Percentiles rank a stretch among this genome's conserved stretches.
phyloP scores from a whole-genome alignment of 78 protist genomes.

The Chrysochromulina tobinii region DNA sequence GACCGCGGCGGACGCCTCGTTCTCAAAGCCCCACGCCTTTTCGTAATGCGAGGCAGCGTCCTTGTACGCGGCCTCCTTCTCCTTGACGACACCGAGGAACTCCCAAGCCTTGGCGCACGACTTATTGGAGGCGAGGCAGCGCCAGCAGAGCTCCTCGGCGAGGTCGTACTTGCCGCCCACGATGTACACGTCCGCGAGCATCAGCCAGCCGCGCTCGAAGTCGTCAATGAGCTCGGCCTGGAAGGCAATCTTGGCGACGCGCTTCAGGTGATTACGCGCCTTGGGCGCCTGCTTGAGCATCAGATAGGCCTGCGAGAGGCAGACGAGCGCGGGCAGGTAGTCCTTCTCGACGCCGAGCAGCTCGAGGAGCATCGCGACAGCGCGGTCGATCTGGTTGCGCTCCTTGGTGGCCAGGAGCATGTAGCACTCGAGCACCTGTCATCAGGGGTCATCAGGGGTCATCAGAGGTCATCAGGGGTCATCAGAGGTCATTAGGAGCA shows the following conservation, averaged over 20 bases:
- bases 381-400: slow-evolving; percentile 15
- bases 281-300: slow-evolving; percentile 53
- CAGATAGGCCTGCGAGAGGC: slow-evolving; percentile 46
- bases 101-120: slow-evolving; percentile 72
- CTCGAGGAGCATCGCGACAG: slow-evolving; percentile 24
- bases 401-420: neutral
- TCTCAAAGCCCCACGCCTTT: slow-evolving; percentile 66
- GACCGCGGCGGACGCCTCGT: slow-evolving; percentile 39
- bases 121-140: slow-evolving; percentile 50
- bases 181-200: slow-evolving; percentile 73
- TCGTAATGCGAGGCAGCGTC: slow-evolving; percentile 75
- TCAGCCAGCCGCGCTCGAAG: slow-evolving; percentile 66
- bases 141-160: slow-evolving; percentile 65
- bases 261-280: slow-evolving; percentile 72
- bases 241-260: slow-evolving; percentile 58
- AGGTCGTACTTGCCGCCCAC: slow-evolving; percentile 68
- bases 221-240: slow-evolving; percentile 58
- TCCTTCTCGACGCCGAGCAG: slow-evolving; percentile 29
- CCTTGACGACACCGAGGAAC: slow-evolving; percentile 57
- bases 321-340: slow-evolving; percentile 15
- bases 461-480: neutral
- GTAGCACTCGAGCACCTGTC: neutral
- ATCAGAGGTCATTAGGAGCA: neutral
- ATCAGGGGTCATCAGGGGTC: neutral
- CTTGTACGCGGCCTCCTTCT: slow-evolving; percentile 59